Conservation (phyloP, 805 yeast genomes). For the Candida loeiensis region DNA sequence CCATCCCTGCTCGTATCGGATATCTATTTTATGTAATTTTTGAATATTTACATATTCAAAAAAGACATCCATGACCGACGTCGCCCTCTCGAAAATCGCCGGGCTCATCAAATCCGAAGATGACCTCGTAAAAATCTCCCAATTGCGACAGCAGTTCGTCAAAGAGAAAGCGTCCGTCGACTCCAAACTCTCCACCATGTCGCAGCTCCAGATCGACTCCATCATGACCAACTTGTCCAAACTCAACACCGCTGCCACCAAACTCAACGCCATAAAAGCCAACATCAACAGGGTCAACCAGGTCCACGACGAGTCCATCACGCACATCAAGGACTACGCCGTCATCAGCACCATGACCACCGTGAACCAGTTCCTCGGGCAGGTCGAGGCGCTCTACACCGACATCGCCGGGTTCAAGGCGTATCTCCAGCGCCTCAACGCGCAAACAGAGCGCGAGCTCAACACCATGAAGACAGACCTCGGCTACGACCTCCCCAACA, state of each 20-base stretch:
- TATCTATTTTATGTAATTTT: neutral
- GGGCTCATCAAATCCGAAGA: constrained; percentile 41
- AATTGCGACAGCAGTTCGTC: constrained; percentile 50
- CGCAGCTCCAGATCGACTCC: constrained; percentile 59
- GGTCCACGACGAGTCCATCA: constrained; percentile 53
- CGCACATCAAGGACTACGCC: constrained; percentile 63
- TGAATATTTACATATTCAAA: neutral
- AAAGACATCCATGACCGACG: constrained; percentile 32
- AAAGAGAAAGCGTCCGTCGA: constrained; percentile 77
- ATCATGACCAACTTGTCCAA: constrained; percentile 50
- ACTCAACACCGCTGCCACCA: constrained; percentile 44
- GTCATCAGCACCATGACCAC: constrained; percentile 64
- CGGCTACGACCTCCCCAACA: constrained; percentile 46
- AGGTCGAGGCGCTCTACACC: constrained; percentile 60
- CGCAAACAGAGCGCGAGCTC: constrained; percentile 46
- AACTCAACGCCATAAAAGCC: constrained; percentile 34
- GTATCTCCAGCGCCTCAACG: constrained; percentile 48
- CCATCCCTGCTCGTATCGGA: neutral
- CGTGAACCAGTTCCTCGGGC: constrained; percentile 68
- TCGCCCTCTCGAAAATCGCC: constrained; percentile 38
- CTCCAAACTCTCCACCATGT: constrained; percentile 65
- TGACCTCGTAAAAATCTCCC: constrained; percentile 53
- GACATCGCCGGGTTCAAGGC: constrained; percentile 57
- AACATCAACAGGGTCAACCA: constrained; percentile 44
- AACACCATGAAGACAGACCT: constrained; percentile 33